A percentile compares a stretch with the other conserved stretches of the same genome.
These are phyloP conservation scores for Phallus indusiatus DNA, from an alignment of 768 basidiomycete genomes.

Conservation along the genomic window DNA sequence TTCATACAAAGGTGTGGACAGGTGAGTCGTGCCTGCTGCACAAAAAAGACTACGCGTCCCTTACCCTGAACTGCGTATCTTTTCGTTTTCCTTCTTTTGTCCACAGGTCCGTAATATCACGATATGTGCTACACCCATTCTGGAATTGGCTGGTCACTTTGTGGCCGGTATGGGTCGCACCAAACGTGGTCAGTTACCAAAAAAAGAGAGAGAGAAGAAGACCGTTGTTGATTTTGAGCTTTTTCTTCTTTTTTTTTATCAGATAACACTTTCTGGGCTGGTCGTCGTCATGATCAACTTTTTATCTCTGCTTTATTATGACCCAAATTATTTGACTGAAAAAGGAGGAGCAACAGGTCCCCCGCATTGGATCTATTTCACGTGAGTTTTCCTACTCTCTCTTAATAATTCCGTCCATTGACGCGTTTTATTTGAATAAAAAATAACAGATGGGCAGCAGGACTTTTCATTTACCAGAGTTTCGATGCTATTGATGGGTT, in stretches of 20 bases:
- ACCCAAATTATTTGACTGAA: constrained; percentile 65
- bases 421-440: background rate
- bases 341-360: constrained; percentile 52
- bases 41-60: background rate
- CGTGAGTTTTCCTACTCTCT: constrained; percentile 37
- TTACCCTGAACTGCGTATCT: background rate
- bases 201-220: background rate
- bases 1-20: constrained; percentile 73
- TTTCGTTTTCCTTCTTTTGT: constrained; percentile 1
- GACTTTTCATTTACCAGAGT: constrained; percentile 86
- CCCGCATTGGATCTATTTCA: constrained; percentile 86
- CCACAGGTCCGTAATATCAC: constrained; percentile 62
- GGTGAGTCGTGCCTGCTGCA: constrained; percentile 34
- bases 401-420: background rate
- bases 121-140: constrained; percentile 71
- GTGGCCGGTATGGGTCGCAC: constrained; percentile 78
- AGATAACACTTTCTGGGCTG: constrained; percentile 90
- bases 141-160: constrained; percentile 90
- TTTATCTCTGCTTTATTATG: constrained; percentile 70
- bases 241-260: background rate
- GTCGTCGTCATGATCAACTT: constrained; percentile 78
- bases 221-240: background rate
- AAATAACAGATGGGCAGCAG: constrained; percentile 69
- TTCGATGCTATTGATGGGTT: constrained; percentile 87
- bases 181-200: constrained; percentile 63